Evolutionary conservation across 345 rosid genomes (phyloP), one percentile per base, ranked within the genome.

Genomic region (Combretum micranthum): DNA sequence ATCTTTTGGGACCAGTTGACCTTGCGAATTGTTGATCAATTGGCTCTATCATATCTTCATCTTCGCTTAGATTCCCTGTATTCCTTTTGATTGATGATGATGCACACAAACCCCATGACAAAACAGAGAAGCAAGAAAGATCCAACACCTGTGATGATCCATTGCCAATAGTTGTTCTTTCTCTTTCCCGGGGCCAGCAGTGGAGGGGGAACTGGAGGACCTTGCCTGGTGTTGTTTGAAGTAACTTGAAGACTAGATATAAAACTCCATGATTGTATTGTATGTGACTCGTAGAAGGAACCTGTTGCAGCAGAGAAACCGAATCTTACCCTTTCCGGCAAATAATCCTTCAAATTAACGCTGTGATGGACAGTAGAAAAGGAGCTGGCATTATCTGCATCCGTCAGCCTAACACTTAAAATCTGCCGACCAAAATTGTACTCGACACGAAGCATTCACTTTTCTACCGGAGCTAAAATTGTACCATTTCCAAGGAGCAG

Each of bases 1-100:
- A 56, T 47, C 49, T 39, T 17, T 42, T 56, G n/a, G 60, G 60
- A 2, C 60, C 60, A 12, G 60, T 48, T 55, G n/a, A 45, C 15
- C 21, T 18, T 13, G 18, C 60, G 12, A 56, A 43, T 9, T 44
- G 26, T 22, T 45, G 25, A 22, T 56, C 26, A 16, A 42, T 42
- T 11, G 48, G 44, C 16, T n/a, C 17, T 12, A 56, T 43, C 32
- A 39, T 21, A 48, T n/a, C 25, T 6, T 43, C 26, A n/a, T 56
- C 49, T 13, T 56, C 32, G 6, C 32, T 25, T 25, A 25, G 32
- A 25, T 3, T 25, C 4, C 13, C 16, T 44, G 26, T 21, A 8
- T 9, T 43, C 3, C 59, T 17, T 55, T 11, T 5, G 20, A n/a
- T 26, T 12, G 52, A 13, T 11, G 13, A 49, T 19, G 52, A n/a